Evolutionary conservation across 1,284 basidiomycete genomes (phyloP).

Genomic region (Ceratobasidium theobromae): DNA sequence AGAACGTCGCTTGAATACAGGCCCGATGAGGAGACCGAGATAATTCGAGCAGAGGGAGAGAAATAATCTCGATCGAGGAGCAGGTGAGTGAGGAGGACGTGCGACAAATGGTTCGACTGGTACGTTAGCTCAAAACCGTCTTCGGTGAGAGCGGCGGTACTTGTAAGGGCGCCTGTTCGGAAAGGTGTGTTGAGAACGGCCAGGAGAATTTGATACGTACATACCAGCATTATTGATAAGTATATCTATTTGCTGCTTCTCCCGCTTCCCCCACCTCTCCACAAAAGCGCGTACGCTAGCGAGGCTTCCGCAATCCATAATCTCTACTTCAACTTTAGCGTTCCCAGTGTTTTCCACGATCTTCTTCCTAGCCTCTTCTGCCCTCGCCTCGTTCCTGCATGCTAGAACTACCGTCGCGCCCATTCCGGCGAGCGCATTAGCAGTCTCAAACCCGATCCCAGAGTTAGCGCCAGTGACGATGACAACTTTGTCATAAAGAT

Average conservation of each 20-base stretch:
- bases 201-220: not conserved
- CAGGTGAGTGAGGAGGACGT: constrained; percentile 17
- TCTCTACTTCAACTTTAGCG: constrained; percentile 3
- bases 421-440: constrained; percentile 10
- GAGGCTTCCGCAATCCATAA: constrained; percentile 24
- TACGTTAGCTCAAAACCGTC: constrained; percentile 27
- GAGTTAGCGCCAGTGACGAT: too few species aligned
- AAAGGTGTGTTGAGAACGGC: not conserved
- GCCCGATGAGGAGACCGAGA: constrained; percentile 9
- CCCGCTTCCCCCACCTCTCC: constrained; percentile 18
- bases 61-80: constrained; percentile 19
- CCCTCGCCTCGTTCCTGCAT: constrained; percentile 20
- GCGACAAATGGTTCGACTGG: constrained; percentile 29
- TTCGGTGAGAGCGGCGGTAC: constrained; percentile 2
- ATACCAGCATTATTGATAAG: constrained; percentile 32
- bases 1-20: constrained; percentile 19
- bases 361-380: constrained; percentile 18
- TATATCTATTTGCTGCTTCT: constrained; percentile 17
- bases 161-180: constrained; percentile 6
- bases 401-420: constrained; percentile 31
- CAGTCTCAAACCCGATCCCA: constrained; percentile 32
- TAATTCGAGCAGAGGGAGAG: constrained; percentile 19
- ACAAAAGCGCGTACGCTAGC: constrained; percentile 18
- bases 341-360: constrained; percentile 28
- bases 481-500: too few species aligned